These are phyloP conservation scores for Pleurotus eryngii DNA, from an alignment of 768 basidiomycete genomes.

Conservation along the genomic window DNA sequence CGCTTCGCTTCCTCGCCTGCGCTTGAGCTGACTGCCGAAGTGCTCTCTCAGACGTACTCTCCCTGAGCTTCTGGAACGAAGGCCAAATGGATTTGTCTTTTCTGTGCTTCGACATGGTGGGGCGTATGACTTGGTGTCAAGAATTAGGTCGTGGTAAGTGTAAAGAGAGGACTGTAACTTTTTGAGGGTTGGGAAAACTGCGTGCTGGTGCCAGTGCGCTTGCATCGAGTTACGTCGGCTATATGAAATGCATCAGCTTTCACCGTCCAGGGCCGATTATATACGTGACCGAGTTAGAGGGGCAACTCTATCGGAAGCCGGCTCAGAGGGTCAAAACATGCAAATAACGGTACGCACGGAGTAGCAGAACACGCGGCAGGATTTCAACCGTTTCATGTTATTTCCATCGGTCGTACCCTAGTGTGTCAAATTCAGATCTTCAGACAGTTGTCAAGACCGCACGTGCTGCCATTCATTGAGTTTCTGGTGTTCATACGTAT, in stretches of 20 bases:
- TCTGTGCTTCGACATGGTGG: constrained; percentile 1
- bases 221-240: not conserved
- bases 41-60: constrained; percentile 40
- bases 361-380: no score
- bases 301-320: not conserved
- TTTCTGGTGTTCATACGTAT: no score
- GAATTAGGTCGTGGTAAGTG: no score
- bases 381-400: no score
- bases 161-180: no score
- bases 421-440: no score
- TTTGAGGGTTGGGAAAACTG: no score
- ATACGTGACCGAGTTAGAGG: not conserved
- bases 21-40: constrained; percentile 39
- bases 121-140: not conserved
- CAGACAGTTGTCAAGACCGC: no score
- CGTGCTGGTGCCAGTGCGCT: no score
- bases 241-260: not conserved
- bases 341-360: not conserved
- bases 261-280: not conserved
- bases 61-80: constrained; percentile 17
- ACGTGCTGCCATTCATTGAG: no score
- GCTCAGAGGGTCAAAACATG: not conserved
- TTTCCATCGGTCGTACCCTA: no score
- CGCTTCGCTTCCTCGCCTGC: constrained; percentile 50
- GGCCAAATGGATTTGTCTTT: constrained; percentile 7